Conservation (phyloP, 176 grass and related monocot genomes). For the Cenchrus fungigraminus region DNA sequence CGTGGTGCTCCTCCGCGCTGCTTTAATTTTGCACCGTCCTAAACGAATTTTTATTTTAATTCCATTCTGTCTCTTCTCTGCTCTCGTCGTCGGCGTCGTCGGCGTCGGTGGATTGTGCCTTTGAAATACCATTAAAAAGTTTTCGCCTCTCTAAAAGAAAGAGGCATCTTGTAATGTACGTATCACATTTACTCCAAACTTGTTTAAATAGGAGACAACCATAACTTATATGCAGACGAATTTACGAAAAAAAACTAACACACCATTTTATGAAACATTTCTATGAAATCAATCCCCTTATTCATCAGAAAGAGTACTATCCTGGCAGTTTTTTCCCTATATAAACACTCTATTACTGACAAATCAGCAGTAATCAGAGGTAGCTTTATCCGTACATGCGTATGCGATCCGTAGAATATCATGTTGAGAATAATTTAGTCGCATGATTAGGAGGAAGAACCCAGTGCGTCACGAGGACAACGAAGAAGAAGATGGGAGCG, state of each 20-base stretch:
- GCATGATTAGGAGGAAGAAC: constrained; percentile 18
- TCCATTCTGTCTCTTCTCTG: background rate
- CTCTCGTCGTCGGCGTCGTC: constrained; percentile 29
- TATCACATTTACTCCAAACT: background rate
- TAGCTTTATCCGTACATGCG: background rate
- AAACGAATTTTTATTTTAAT: background rate
- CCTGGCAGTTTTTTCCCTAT: background rate
- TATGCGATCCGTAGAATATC: background rate
- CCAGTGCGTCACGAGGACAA: constrained; percentile 48
- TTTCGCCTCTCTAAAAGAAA: background rate
- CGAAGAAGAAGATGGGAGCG: constrained; percentile 26
- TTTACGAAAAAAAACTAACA: background rate
- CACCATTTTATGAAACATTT: background rate
- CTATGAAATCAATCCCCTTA: background rate
- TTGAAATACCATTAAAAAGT: background rate
- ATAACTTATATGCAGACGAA: background rate
- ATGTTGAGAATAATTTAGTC: background rate
- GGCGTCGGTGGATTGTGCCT: background rate
- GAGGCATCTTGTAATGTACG: background rate
- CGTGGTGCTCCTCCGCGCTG: background rate
- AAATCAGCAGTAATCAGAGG: background rate
- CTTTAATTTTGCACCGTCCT: constrained; percentile 24
- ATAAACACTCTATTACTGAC: background rate
- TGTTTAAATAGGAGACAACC: too few species aligned
- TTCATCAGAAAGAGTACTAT: background rate